Percentiles rank a stretch among this genome's conserved stretches.
Conservation (phyloP, 345 rosid species). For the Rhizophora mangle region DNA sequence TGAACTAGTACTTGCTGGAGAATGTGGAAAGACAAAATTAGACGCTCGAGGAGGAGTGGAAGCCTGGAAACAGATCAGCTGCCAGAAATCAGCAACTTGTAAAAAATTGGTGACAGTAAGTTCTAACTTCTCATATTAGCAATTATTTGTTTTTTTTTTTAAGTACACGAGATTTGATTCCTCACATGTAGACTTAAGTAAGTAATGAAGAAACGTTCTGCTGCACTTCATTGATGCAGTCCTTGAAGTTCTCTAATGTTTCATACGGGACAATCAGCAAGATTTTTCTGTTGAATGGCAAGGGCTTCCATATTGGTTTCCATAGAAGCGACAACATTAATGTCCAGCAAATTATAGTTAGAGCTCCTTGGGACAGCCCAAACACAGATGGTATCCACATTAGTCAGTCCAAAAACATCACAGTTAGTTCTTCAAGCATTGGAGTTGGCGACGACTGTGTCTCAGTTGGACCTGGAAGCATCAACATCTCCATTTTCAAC, state of each 20-base stretch:
- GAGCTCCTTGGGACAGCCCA: conserved; percentile 55
- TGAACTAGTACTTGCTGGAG: conserved; percentile 25
- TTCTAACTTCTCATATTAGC: background rate
- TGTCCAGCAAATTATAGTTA: conserved; percentile 29
- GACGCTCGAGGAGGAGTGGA: conserved; percentile 43
- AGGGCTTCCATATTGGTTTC: conserved; percentile 47
- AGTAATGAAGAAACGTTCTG: background rate
- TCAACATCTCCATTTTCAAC: conserved; percentile 28
- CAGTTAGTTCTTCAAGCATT: conserved; percentile 32
- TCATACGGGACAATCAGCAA: conserved; percentile 37
- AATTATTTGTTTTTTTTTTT: too few relatives aligned
- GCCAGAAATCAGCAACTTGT: conserved; percentile 26
- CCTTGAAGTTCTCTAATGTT: conserved; percentile 35
- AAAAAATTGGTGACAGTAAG: conserved; percentile 35
- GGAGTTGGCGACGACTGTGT: conserved; percentile 62
- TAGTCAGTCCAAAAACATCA: conserved; percentile 39
- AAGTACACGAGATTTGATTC: background rate
- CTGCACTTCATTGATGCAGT: conserved; percentile 29
- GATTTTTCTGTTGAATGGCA: conserved; percentile 36
- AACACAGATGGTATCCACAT: conserved; percentile 67
- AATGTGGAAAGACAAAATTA: conserved; percentile 7
- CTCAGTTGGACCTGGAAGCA: conserved; percentile 51
- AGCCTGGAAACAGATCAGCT: conserved; percentile 40
- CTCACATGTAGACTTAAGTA: background rate
- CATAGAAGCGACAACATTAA: conserved; percentile 27